Evolutionary conservation across 2,329 filamentous ascomycete genomes (phyloP), one percentile per base, ranked within the genome.

Genomic region (Microdochium trichocladiopsis): DNA sequence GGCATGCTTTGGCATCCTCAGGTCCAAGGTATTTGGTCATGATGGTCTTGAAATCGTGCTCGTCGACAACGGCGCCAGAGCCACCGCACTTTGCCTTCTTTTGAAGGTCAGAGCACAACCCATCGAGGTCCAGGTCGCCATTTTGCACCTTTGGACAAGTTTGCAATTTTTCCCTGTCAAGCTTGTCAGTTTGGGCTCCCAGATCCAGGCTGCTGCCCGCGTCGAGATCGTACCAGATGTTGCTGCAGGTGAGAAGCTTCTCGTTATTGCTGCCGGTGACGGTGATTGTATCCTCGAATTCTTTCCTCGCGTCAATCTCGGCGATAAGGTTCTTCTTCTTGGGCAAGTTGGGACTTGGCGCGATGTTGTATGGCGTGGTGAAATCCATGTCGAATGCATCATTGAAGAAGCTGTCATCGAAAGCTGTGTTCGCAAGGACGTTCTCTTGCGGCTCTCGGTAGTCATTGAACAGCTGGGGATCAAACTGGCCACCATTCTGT

Each of bases 1-100:
- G n/a, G 18, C 41, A 45, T 4, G 16, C 21, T 12, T 45, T 45
- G 41, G 22, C 18, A 18, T 45, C 41, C 18, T 72, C 67, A 55
- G 71, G 69, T 61, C 78, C 75, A 59, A 83, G 75, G 58, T 83
- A 84, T 65, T 84, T 84, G 55, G 75, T 79, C 71, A 93, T 78
- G 50, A 91, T 87, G 41, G 78, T 82, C 64, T 96, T 88, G 61
- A 97, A 95, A 62, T 97, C 92, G 51, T 83, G 83, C 71, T 95
- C 86, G 56, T 91, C 87, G 23, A 99, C 88, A 18, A 96, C 90
- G 12, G 95, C 90, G 16, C 94, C 93, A 18, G 80, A 87, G 60
- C 95, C 89, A 0, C 91, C 95, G 69, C 94, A 99, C 66, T 93
- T 94, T 53, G 94, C 94, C 74, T 99, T 99, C 67, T 92, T 89